phyloP scores from a whole-genome alignment of 2,329 filamentous ascomycete genomes.

The Penicillium hordei region DNA sequence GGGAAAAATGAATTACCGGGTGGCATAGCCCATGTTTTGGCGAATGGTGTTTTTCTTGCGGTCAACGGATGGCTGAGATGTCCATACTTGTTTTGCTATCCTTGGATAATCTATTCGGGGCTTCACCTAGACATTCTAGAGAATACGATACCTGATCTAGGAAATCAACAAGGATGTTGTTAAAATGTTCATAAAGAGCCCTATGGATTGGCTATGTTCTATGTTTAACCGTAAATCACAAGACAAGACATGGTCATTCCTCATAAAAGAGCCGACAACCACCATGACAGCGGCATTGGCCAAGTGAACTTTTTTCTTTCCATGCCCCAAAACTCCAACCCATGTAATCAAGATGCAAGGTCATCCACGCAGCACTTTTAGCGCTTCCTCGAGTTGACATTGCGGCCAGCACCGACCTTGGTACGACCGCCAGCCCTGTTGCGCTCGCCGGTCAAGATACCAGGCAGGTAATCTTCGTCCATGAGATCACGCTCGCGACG shows the following conservation, averaged over 20 bases:
- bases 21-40: conserved; percentile 32
- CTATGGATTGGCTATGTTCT: conserved; percentile 17
- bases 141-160: conserved; percentile 15
- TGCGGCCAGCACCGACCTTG: conserved; percentile 79
- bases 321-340: conserved; percentile 25
- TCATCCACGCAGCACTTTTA: conserved; percentile 23
- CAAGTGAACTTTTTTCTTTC: conserved; percentile 19
- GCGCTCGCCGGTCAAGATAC: conserved; percentile 78
- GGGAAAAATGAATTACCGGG: conserved; percentile 28
- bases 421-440: conserved; percentile 64
- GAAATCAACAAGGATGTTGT: conserved; percentile 14
- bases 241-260: conserved; percentile 20
- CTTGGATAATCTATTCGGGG: conserved; percentile 20
- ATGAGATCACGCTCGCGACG: conserved; percentile 77
- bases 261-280: conserved; percentile 18
- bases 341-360: conserved; percentile 27
- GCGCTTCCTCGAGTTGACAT: conserved; percentile 73
- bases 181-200: conserved; percentile 13
- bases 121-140: conserved; percentile 11
- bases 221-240: conserved; percentile 26
- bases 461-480: conserved; percentile 90
- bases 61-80: conserved; percentile 29
- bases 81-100: conserved; percentile 21
- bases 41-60: conserved; percentile 42
- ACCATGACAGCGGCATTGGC: conserved; percentile 4